phyloP scores from a whole-genome alignment of 2,329 filamentous ascomycete genomes.

The Fusarium sp. region DNA sequence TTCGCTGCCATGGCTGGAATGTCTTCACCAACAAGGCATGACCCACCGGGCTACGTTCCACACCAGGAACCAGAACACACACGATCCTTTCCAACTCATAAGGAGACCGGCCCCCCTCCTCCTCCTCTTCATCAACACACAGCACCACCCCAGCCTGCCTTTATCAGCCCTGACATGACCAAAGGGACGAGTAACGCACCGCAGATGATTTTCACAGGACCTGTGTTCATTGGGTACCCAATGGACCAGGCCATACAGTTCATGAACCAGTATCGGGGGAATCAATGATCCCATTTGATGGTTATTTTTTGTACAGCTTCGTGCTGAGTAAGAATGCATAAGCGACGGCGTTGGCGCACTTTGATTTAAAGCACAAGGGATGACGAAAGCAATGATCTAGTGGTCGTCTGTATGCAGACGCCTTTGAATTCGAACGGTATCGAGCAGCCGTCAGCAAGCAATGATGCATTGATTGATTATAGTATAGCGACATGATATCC shows the following conservation, averaged over 20 bases:
- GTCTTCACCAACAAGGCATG: slow-evolving; percentile 26
- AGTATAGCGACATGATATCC: slow-evolving; percentile 36
- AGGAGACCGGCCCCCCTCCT: slow-evolving; percentile 33
- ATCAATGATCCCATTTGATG: slow-evolving; percentile 34
- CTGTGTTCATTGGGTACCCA: slow-evolving; percentile 92
- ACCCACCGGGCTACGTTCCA: slow-evolving; percentile 18
- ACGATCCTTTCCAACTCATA: slow-evolving; percentile 33
- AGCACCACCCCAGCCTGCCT: slow-evolving; percentile 56
- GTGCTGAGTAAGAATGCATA: slow-evolving; percentile 30
- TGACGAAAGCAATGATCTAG: slow-evolving; percentile 31
- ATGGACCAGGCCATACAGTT: slow-evolving; percentile 82
- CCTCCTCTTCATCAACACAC: slow-evolving; percentile 31
- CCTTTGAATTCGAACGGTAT: slow-evolving; percentile 1
- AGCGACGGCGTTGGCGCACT: slow-evolving; percentile 47
- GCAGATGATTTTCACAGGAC: slow-evolving; percentile 88
- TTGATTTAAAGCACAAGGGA: slow-evolving; percentile 6
- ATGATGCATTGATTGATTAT: slow-evolving; percentile 13
- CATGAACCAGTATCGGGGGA: slow-evolving; percentile 66
- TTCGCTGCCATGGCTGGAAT: slow-evolving; percentile 49
- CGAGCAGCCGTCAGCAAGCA: slow-evolving; percentile 13
- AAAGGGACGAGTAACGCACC: slow-evolving; percentile 53
- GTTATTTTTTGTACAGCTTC: slow-evolving; percentile 19
- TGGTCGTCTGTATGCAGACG: slow-evolving; percentile 1
- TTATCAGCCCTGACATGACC: slow-evolving; percentile 57
- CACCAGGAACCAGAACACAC: slow-evolving; percentile 20